Evolutionary conservation across 176 grass and related monocot genomes (phyloP).

Genomic region (Eleusine coracana): DNA sequence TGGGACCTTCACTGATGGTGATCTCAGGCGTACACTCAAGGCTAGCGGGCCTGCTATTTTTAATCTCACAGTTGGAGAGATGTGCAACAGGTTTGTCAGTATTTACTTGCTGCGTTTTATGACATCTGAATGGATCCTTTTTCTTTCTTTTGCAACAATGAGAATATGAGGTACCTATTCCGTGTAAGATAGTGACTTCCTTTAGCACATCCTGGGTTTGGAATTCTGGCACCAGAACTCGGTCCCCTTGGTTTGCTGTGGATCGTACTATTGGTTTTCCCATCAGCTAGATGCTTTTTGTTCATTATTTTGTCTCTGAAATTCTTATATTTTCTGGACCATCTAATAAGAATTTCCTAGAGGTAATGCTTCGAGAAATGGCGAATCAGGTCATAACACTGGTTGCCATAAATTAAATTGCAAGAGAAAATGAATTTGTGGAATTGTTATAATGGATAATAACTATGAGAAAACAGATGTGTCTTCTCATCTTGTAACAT

Average conservation of each 20-base stretch:
- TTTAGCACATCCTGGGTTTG: not conserved
- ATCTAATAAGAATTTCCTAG: not conserved
- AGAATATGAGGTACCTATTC: not conserved
- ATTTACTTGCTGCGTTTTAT: constrained; percentile 18
- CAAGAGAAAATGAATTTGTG: not conserved
- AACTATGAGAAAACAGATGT: not conserved
- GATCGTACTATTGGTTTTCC: not conserved
- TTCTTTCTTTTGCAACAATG: not conserved
- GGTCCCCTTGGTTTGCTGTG: not conserved
- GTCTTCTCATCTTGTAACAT: not conserved
- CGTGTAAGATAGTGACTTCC: not conserved
- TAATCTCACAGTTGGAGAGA: constrained; percentile 83
- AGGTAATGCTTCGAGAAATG: not conserved
- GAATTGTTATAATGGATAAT: not conserved
- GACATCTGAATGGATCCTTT: not conserved
- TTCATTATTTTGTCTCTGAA: constrained; percentile 4
- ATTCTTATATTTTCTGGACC: not conserved
- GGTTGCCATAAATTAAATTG: not conserved
- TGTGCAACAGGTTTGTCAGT: constrained; percentile 87
- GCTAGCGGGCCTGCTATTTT: constrained; percentile 72
- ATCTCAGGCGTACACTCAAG: constrained; percentile 80
- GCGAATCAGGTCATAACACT: not conserved
- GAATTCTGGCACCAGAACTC: not conserved
- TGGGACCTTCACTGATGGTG: constrained; percentile 88
- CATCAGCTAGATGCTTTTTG: not conserved